Percentiles rank a stretch among this genome's conserved stretches.
Conservation (phyloP, 2,329 filamentous ascomycete species). For the Paecilomyces variotii region DNA sequence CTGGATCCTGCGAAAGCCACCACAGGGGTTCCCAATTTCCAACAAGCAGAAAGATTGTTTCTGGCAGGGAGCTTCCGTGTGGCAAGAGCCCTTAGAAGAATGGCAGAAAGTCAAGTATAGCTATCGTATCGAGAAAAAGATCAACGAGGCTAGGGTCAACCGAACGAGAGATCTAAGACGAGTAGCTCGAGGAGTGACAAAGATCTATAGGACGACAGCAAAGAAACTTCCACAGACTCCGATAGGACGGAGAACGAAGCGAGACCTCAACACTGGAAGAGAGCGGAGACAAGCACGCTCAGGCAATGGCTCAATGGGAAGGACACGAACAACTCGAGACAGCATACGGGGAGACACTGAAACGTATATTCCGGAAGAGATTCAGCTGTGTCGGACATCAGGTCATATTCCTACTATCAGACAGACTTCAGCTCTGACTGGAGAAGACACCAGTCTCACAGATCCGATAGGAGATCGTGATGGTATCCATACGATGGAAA, state of each 20-base stretch:
- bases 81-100: conserved; percentile 31
- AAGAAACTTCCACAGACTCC: conserved; percentile 1
- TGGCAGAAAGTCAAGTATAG: conserved; percentile 29
- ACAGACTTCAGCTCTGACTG: background rate
- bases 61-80: conserved; percentile 32
- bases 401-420: background rate
- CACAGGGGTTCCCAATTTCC: conserved; percentile 29
- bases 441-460: background rate
- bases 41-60: conserved; percentile 27
- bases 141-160: conserved; percentile 30
- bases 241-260: background rate
- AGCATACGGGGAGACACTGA: background rate
- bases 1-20: conserved; percentile 34
- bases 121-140: conserved; percentile 28
- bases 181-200: conserved; percentile 13
- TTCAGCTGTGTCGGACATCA: background rate
- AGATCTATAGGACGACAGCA: conserved; percentile 3
- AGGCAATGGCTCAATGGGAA: conserved; percentile 5
- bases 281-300: conserved; percentile 2
- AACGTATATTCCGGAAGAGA: background rate
- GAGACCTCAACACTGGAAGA: background rate
- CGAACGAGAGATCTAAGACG: conserved; percentile 21
- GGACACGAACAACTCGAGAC: background rate
- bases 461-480: background rate
- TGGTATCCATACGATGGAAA: background rate